Conservation (phyloP, 1,139 yeast species). For the Ashbya aceris region DNA sequence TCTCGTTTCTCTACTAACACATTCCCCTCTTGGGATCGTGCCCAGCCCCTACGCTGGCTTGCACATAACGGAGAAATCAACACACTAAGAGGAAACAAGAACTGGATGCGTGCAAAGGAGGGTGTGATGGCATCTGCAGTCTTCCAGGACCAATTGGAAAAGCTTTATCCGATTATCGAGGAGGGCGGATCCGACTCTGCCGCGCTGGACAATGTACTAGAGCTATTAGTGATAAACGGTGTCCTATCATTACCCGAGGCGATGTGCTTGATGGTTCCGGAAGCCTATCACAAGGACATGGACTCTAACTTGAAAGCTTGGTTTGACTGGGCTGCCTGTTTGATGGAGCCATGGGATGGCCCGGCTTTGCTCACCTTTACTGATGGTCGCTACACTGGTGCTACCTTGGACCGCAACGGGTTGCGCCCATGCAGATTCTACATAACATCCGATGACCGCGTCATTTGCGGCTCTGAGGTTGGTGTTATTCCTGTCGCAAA, state of each 20-base stretch:
- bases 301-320: constrained; percentile 89
- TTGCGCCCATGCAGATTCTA: constrained; percentile 97
- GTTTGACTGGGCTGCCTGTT: constrained; percentile 98
- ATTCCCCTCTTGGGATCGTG: constrained; percentile 99
- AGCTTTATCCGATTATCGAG: constrained; percentile 88
- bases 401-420: constrained; percentile 94
- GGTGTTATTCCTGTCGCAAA: constrained; percentile 91
- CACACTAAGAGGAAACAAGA: constrained; percentile 93
- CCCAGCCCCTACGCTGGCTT: constrained; percentile 94
- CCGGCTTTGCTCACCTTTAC: constrained; percentile 96
- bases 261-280: constrained; percentile 93
- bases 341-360: constrained; percentile 99
- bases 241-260: constrained; percentile 92
- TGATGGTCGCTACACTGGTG: constrained; percentile 97
- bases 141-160: constrained; percentile 87
- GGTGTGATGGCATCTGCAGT: constrained; percentile 85
- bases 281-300: constrained; percentile 97
- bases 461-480: constrained; percentile 97
- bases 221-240: constrained; percentile 84
- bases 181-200: constrained; percentile 99
- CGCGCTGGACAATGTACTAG: constrained; percentile 92
- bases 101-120: constrained; percentile 99
- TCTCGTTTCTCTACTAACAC: constrained; percentile 97
- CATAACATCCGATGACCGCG: constrained; percentile 87
- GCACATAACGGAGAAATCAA: constrained; percentile 99